Base-by-base conservation (phyloP, 305 asterid species). In the Stenogyne calaminthoides region DNA sequence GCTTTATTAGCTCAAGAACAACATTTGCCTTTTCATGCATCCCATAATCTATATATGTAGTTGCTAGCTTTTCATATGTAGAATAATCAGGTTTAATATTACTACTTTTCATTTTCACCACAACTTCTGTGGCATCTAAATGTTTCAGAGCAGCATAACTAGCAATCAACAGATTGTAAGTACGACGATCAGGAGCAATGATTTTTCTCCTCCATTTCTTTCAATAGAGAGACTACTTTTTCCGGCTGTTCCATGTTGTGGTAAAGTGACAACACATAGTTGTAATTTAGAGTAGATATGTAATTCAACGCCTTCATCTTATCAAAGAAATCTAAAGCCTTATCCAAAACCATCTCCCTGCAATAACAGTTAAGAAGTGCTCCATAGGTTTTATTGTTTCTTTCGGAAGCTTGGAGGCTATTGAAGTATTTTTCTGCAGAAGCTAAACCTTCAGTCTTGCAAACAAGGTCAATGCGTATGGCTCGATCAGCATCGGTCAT, bases 341-440 rank as follows among this genome's bases (percentile, higher is more conserved):
- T 88, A 52, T 87, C 94, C 37, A 76, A 44, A 68, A 18, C 76
- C 66, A 71, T 86, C 71, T 72, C 85, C 79, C 57, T 73, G 89
- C 94, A 87, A 60, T 83, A 92, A 75, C 90, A 82, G 70, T 79
- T 69, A 9, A 87, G 88, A 74, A 92, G 88, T 18, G 98, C 87
- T 68, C 98, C 98, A 77, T 85, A 83, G 4, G 92, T 86, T 80
- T 87, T 88, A 12, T 11, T 64, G 36, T 86, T 86, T 80, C 86
- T 88, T 42, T 84, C 82, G 9, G 69, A 64, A 20, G 5, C 36
- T 75, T 78, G 56, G 73, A 90, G 87, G 76, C 64, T 63, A 74
- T 85, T 79, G 64, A 92, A 92, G 87, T 87, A 92, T 10, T 80
- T 72, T 76, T 86, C 88, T 0, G 96, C 98, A 74, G 90, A 76